phyloP scores from a whole-genome alignment of 257 asterid species.

The Echites panduratus region DNA sequence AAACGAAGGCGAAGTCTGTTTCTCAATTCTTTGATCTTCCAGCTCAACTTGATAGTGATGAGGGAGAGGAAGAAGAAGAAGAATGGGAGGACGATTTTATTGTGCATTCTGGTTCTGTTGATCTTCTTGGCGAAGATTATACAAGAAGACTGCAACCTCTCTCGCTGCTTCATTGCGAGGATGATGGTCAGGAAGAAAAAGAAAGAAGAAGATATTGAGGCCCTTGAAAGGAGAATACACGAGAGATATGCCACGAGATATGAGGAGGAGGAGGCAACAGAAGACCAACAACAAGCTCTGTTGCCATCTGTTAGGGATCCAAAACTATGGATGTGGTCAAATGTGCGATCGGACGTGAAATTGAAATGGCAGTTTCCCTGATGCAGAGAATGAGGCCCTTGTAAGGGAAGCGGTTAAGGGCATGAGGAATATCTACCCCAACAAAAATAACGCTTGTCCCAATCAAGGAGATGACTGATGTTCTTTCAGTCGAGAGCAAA shows the following conservation, averaged over 20 bases:
- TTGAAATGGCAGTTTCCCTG: conserved; percentile 89
- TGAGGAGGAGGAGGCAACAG: conserved; percentile 91
- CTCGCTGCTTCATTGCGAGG: conserved; percentile 77
- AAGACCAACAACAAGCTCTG: conserved; percentile 93
- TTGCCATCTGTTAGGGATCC: conserved; percentile 97
- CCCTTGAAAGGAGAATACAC: conserved; percentile 60
- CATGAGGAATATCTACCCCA: conserved; percentile 73
- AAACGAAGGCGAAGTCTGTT: conserved; percentile 35
- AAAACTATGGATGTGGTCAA: conserved; percentile 96
- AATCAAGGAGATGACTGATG: conserved; percentile 98
- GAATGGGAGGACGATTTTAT: conserved; percentile 94
- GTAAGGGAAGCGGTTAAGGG: conserved; percentile 94
- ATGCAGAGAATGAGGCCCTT: conserved; percentile 98
- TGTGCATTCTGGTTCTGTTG: conserved; percentile 51
- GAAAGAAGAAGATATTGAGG: conserved; percentile 80
- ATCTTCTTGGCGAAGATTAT: conserved; percentile 70
- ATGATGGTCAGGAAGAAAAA: conserved; percentile 83
- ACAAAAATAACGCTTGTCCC: conserved; percentile 79
- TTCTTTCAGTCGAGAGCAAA: conserved; percentile 92
- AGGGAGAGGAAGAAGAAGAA: conserved; percentile 90
- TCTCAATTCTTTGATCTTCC: conserved; percentile 64
- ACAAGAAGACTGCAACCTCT: conserved; percentile 58
- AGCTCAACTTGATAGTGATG: conserved; percentile 77
- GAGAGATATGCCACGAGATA: conserved; percentile 73
- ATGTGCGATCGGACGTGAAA: conserved; percentile 97